Conservation (phyloP, 2,329 filamentous ascomycete species). For the Xylaria sp. region DNA sequence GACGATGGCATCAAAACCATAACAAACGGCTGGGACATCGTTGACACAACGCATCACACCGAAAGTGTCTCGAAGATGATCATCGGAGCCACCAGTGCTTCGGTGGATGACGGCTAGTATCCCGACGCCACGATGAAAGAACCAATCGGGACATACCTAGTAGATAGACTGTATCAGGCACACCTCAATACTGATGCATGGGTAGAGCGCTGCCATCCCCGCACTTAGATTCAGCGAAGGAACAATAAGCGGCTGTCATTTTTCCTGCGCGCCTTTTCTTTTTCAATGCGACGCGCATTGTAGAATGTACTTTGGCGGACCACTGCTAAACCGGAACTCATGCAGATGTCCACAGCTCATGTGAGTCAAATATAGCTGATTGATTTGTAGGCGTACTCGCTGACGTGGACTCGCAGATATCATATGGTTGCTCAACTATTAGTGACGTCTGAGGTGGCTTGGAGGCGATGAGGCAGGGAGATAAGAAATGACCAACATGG, state of each 20-base stretch:
- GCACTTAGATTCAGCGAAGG: neutral
- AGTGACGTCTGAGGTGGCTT: neutral
- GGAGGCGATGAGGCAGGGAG: neutral
- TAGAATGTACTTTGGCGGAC: neutral
- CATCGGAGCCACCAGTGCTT: constrained; percentile 1
- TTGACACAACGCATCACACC: constrained; percentile 2
- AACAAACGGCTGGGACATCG: neutral
- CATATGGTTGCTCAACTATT: neutral
- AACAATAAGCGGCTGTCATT: neutral
- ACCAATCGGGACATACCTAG: neutral
- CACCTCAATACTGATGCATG: neutral
- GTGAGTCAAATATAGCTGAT: neutral
- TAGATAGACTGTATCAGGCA: neutral
- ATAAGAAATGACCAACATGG: neutral
- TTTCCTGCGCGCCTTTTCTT: neutral
- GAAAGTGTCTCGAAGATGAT: constrained; percentile 13
- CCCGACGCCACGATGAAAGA: neutral
- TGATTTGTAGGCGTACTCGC: neutral
- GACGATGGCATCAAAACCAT: neutral
- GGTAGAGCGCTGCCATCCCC: neutral
- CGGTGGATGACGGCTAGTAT: neutral
- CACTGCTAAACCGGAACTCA: neutral
- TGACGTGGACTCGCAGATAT: constrained; percentile 9
- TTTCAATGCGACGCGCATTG: neutral
- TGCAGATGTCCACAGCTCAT: neutral